Conservation (phyloP, 129 eudicot genomes). For the Mikania micrantha region DNA sequence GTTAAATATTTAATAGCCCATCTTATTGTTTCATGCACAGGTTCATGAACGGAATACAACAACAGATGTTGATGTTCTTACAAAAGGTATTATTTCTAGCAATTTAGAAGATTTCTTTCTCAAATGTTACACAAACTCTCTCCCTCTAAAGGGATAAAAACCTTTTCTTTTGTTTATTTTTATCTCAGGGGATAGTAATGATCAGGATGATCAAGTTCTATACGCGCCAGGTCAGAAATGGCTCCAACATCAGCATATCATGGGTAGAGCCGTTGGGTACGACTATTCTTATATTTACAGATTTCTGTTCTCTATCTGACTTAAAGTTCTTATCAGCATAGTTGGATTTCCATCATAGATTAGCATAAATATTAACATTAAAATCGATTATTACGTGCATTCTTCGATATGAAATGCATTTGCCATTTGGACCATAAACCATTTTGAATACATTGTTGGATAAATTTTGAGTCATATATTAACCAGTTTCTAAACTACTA, state of each 20-base stretch:
- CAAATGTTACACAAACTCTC: neutral
- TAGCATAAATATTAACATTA: neutral
- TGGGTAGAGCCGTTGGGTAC: conserved; percentile 96
- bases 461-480: neutral
- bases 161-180: conserved; percentile 5
- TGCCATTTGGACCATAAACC: neutral
- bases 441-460: neutral
- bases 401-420: neutral
- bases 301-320: neutral
- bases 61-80: conserved; percentile 59
- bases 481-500: neutral
- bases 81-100: conserved; percentile 55
- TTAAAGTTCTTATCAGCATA: neutral
- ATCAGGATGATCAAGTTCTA: conserved; percentile 50
- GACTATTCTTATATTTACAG: neutral
- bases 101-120: neutral
- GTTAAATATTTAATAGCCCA: neutral
- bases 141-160: conserved; percentile 45
- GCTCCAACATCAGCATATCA: conserved; percentile 66
- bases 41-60: conserved; percentile 64
- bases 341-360: conserved; percentile 1
- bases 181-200: conserved; percentile 64
- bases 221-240: conserved; percentile 87
- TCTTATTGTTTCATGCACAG: conserved; percentile 27
- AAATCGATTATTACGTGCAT: neutral